Evolutionary conservation across 2,329 filamentous ascomycete species (phyloP).

Genomic region (Aaosphaeria arxii): DNA sequence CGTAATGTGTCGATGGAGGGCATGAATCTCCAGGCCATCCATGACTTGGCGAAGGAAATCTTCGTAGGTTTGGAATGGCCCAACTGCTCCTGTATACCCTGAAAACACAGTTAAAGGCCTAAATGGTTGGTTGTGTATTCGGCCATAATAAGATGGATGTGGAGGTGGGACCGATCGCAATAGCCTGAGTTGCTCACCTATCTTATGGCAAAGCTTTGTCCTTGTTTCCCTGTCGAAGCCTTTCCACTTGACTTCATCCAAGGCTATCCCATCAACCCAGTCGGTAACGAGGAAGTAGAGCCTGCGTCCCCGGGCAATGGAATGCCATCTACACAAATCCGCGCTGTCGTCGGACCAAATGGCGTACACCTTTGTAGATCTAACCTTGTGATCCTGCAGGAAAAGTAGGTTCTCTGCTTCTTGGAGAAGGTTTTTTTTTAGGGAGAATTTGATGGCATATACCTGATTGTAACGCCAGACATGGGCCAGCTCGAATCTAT

Average conservation of each 20-base stretch:
- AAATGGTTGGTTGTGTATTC: background rate
- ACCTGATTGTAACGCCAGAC: background rate
- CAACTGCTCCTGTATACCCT: background rate
- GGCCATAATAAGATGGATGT: background rate
- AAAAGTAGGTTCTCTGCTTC: constrained; percentile 1
- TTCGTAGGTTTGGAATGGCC: background rate
- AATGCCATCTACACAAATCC: background rate
- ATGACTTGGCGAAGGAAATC: background rate
- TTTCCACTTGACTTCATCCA: background rate
- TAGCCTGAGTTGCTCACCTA: background rate
- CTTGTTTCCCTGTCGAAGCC: background rate
- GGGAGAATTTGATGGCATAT: background rate
- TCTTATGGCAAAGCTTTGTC: background rate
- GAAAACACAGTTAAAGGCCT: background rate
- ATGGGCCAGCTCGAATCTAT: background rate
- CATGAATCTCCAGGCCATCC: background rate
- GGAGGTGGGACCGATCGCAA: constrained; percentile 1
- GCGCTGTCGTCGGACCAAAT: background rate
- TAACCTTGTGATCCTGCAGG: background rate
- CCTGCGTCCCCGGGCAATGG: background rate
- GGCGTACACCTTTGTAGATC: background rate
- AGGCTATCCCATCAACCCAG: background rate
- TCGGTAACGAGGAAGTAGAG: background rate
- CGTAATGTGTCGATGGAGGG: no score
- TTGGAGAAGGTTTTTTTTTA: background rate